Percentiles rank a stretch among this genome's conserved stretches.
These are phyloP conservation scores for Gossypium raimondii DNA, from an alignment of 345 rosid species.

Conservation along the genomic window DNA sequence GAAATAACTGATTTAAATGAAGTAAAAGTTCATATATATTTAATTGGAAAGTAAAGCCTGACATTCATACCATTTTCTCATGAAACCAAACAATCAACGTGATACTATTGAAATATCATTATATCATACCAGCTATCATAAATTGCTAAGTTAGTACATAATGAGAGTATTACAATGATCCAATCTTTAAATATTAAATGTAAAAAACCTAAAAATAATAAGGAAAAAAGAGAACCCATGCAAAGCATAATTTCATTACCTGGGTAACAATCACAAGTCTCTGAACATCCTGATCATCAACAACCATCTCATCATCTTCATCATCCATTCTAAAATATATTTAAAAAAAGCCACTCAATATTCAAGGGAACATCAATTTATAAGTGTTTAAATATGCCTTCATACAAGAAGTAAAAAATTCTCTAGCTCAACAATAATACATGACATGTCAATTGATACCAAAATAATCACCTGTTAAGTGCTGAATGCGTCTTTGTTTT, in stretches of 20 bases:
- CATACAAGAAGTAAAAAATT: background rate
- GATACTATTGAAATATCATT: background rate
- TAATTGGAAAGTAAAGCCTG: background rate
- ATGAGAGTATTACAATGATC: background rate
- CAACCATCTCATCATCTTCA: slow-evolving; percentile 72
- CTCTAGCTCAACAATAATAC: background rate
- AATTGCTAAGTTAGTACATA: background rate
- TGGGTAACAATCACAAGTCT: slow-evolving; percentile 94
- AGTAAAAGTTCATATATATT: background rate
- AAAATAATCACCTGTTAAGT: slow-evolving; percentile 47
- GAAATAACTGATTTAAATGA: background rate
- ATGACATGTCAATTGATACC: background rate
- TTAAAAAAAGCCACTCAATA: slow-evolving; percentile 12
- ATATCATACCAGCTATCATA: background rate
- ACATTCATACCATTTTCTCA: background rate
- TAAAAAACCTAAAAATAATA: background rate
- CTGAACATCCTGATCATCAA: slow-evolving; percentile 78
- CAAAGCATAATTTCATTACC: slow-evolving; percentile 36
- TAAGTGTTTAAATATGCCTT: background rate
- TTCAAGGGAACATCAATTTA: background rate
- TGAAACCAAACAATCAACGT: background rate
- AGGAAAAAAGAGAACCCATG: background rate
- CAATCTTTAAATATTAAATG: background rate
- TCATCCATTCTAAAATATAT: slow-evolving; percentile 53
- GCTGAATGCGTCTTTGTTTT: slow-evolving; percentile 40